phyloP scores from a whole-genome alignment of 2,329 filamentous ascomycete species.

The Penicillium sp. region DNA sequence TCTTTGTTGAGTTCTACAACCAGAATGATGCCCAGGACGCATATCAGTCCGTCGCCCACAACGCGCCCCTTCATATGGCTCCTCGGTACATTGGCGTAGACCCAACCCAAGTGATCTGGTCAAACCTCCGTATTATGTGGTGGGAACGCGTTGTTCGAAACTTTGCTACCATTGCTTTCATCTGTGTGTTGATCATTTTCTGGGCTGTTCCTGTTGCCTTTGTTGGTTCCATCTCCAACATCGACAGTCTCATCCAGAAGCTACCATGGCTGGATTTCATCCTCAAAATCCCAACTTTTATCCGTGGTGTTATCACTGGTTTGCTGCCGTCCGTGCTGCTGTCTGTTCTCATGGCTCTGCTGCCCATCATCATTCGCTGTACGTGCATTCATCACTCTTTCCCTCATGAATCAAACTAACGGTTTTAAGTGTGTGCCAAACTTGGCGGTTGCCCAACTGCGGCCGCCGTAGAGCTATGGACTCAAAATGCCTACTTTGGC shows the following conservation, averaged over 20 bases:
- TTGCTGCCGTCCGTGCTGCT: conserved; percentile 76
- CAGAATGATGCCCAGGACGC: conserved; percentile 83
- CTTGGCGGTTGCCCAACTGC: conserved; percentile 74
- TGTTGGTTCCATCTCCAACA: conserved; percentile 82
- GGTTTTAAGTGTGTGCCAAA: conserved; percentile 64
- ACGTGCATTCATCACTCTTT: conserved; percentile 30
- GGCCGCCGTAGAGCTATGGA: conserved; percentile 78
- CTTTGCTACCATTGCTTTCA: conserved; percentile 65
- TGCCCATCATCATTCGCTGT: conserved; percentile 77
- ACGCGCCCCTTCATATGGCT: conserved; percentile 80
- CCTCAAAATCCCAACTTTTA: conserved; percentile 61
- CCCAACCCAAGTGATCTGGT: conserved; percentile 82
- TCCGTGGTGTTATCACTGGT: conserved; percentile 79
- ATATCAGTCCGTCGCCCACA: conserved; percentile 81
- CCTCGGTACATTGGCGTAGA: conserved; percentile 79
- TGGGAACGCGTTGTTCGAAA: conserved; percentile 76
- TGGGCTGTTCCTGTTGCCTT: conserved; percentile 75
- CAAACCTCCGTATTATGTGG: conserved; percentile 77
- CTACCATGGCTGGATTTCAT: conserved; percentile 72
- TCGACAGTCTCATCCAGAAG: conserved; percentile 61
- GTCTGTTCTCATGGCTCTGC: conserved; percentile 77
- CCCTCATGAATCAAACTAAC: neutral
- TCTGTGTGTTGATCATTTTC: conserved; percentile 77
- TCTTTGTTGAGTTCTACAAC: conserved; percentile 85
- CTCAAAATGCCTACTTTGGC: conserved; percentile 82